Evolutionary conservation across 2,329 filamentous ascomycete genomes (phyloP).

Genomic region (Thermothelomyces thermophilus): DNA sequence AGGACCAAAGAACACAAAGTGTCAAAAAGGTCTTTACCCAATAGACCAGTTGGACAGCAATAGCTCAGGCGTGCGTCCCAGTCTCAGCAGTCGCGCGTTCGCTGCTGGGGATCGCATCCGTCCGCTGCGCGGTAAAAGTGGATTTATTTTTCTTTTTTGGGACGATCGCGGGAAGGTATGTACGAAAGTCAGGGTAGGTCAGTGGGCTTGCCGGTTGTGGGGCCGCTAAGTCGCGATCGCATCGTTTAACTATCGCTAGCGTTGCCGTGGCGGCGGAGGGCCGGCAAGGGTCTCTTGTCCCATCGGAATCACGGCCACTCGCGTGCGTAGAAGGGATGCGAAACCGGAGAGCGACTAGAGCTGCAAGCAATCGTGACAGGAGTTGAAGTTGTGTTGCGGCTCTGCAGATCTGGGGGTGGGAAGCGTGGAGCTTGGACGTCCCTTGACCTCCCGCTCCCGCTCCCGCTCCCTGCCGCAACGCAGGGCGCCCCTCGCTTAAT

Average conservation of each 20-base stretch:
- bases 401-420: constrained; percentile 18
- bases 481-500: constrained; percentile 5
- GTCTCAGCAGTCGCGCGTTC: not conserved
- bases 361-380: constrained; percentile 5
- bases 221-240: constrained; percentile 12
- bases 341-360: not conserved
- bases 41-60: constrained; percentile 6
- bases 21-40: constrained; percentile 14
- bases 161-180: constrained; percentile 1
- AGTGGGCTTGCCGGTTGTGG: constrained; percentile 8
- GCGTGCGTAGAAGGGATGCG: not conserved
- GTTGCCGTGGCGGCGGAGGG: constrained; percentile 4
- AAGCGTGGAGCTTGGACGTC: constrained; percentile 11
- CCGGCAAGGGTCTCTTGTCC: not conserved
- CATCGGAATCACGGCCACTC: not conserved
- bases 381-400: constrained; percentile 19
- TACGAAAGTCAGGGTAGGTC: constrained; percentile 9
- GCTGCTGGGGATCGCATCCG: not conserved
- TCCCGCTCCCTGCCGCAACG: not conserved
- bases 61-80: not conserved
- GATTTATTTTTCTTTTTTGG: not conserved
- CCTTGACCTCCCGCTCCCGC: constrained; percentile 1
- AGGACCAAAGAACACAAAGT: not conserved
- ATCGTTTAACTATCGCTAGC: constrained; percentile 11
- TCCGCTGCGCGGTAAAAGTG: not conserved